A percentile compares a stretch with the other conserved stretches of the same genome.
Conservation (phyloP, 2,329 filamentous ascomycete genomes). For the Xylaria sp. region DNA sequence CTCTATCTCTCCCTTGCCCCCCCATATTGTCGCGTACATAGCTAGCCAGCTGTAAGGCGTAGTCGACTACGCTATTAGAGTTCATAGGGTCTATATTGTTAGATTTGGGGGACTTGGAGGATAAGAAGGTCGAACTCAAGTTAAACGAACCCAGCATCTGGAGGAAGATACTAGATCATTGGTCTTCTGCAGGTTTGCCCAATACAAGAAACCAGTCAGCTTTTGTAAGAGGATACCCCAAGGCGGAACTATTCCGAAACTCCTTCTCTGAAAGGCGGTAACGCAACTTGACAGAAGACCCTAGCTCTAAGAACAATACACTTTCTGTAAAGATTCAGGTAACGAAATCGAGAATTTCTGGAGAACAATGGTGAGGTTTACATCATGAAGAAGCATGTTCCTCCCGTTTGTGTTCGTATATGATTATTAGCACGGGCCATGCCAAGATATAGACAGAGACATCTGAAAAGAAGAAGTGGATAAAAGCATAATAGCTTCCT, state of each 20-base stretch:
- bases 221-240: not conserved
- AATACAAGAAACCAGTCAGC: conserved; percentile 1
- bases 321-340: not conserved
- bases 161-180: not conserved
- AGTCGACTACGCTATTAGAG: not conserved
- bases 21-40: not conserved
- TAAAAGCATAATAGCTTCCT: conserved; percentile 8
- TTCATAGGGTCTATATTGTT: not conserved
- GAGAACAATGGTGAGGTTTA: not conserved
- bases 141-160: not conserved
- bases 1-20: not conserved
- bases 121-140: not conserved
- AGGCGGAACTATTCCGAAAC: not conserved
- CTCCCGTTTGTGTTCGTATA: conserved; percentile 11
- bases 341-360: not conserved
- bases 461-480: not conserved
- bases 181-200: not conserved
- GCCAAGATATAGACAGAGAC: not conserved
- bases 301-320: not conserved
- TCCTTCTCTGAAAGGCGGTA: not conserved
- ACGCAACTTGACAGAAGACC: not conserved
- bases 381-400: not conserved
- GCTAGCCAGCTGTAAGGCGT: not conserved
- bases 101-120: not conserved
- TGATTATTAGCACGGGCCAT: not conserved